Conservation (phyloP, 768 basidiomycete genomes). For the Collybia sordida region DNA sequence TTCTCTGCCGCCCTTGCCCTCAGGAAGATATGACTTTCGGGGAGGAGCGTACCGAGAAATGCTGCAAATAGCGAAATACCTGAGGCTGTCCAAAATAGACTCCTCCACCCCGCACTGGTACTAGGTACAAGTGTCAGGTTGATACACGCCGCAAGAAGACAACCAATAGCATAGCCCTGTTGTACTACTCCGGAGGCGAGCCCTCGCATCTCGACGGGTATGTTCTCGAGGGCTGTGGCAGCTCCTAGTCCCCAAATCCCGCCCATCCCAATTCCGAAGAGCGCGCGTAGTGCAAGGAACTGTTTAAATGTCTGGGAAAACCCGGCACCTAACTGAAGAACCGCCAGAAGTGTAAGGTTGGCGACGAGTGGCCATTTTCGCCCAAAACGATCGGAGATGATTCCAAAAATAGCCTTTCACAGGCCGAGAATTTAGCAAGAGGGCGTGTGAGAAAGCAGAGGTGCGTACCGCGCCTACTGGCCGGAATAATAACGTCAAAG, state of each 20-base stretch:
- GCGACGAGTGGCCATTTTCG: constrained; percentile 89
- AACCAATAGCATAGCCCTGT: constrained; percentile 87
- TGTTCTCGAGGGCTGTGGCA: constrained; percentile 83
- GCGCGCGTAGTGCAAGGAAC: constrained; percentile 80
- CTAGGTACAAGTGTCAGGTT: constrained; percentile 65
- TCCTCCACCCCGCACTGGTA: constrained; percentile 57
- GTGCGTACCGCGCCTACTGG: constrained; percentile 64
- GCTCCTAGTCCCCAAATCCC: constrained; percentile 87
- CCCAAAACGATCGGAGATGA: constrained; percentile 86
- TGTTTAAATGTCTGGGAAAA: constrained; percentile 75
- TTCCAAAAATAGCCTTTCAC: constrained; percentile 66
- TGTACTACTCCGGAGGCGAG: constrained; percentile 83
- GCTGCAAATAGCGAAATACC: constrained; percentile 75
- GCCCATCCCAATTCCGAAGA: constrained; percentile 90
- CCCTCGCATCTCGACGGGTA: constrained; percentile 86
- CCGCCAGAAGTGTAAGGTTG: constrained; percentile 70
- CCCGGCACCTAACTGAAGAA: constrained; percentile 76
- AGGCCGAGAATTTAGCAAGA: not conserved
- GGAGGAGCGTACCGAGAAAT: constrained; percentile 58
- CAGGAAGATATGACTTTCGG: constrained; percentile 77
- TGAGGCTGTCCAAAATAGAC: constrained; percentile 79
- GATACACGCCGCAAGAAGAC: constrained; percentile 78
- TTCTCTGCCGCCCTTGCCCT: constrained; percentile 57
- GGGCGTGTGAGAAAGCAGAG: constrained; percentile 1
- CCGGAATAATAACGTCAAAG: constrained; percentile 90